Evolutionary conservation across 2,329 filamentous ascomycete species (phyloP), one percentile per base, ranked within the genome.

Genomic region (Pyrenophora graminea): DNA sequence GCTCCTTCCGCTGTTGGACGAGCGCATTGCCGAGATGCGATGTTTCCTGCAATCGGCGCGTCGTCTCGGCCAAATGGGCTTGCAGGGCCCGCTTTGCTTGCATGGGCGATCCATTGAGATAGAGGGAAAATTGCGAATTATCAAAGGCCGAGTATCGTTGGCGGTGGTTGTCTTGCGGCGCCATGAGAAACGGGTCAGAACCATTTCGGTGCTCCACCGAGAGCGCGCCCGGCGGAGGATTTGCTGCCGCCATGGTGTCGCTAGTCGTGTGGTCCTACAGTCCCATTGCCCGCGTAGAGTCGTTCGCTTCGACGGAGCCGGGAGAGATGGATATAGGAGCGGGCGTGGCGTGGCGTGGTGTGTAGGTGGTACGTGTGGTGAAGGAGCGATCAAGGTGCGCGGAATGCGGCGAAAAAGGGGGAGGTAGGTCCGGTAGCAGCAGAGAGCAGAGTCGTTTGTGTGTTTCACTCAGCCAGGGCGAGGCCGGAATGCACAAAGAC

Each of bases 11-110:
- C 77, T 97, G 94, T 58, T 92, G 85, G 19, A 97, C 85, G 23
- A 99, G 82, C 8, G 91, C 87, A 19, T 88, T 94, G 57, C 94
- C 94, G 34, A 99, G 78, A 68, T 89, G 91, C 23, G 91, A 94
- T 5, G 93, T 90, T 71, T 97, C 92, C 67, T 95, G 89, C 57
- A 99, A 86, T 51, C 93, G 85, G 52, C 91, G 87, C 66, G 96
- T 91, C 1, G 93, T 97, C 74, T 99, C 94, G 56, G 89, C 86
- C 40, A 99, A 82, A 75, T 97, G 94, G 44, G 92, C 91, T 74
- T 96, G 88, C 38, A 99, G 80, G 38, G 91, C 91, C 60, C 89
- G 87, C 75, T 90, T 96, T 34, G 91, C 90, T 69, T 97, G 91
- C 48, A 86, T 85, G 8, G 93, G 91, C 1, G 93, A 96, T 23